Base-by-base conservation (phyloP, 1,139 yeast genomes). In the Blastobotrys capitulatus region DNA sequence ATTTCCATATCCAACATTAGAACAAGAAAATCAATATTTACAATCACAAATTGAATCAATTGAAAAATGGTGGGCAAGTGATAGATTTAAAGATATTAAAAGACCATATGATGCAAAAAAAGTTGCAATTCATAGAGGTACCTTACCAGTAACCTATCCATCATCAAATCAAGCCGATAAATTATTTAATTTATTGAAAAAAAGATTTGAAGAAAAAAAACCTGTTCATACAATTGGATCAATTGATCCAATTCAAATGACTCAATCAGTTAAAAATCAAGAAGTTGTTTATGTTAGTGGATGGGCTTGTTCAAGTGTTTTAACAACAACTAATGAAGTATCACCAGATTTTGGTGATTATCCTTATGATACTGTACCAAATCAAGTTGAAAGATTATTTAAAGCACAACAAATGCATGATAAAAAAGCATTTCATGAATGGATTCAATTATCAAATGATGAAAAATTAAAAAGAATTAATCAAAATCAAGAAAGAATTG, bases 341-440 rank as follows among this genome's bases (percentile, higher is more conserved):
- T 74, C 79, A 7, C 82, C 83, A 1, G 84, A 78, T 59, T 76
- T 78, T 56, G 84, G 83, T 19, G 84, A 79, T 59, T 79, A 79
- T 57, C 83, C 84, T 1, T 80, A 80, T 61, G 82, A 80, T 57
- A 81, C 86, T 0, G 83, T 81, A 2, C 86, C 86, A 27, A 78
- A 77, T 58, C 82, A 79, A 59, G 86, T 80, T 5, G 82, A 79
- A 52, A 70, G 82, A 47, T 62, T 80, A 36, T 79, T 79, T 64
- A 73, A 78, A 53, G 81, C 84, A 0, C 86, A 80, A 62, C 70
- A 69, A 58, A 70, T 78, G 59, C 82, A 79, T 57, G 86, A 80
- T 61, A 70, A 73, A 48, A 76, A 77, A 59, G 69, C 79, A 15
- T 75, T 74, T 64, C 72, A 71, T 59, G 77, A 67, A 57, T 73